Percentiles rank a stretch among this genome's conserved stretches.
phyloP scores from a whole-genome alignment of 164 flowering plant genomes.

The Sextonia rubra region DNA sequence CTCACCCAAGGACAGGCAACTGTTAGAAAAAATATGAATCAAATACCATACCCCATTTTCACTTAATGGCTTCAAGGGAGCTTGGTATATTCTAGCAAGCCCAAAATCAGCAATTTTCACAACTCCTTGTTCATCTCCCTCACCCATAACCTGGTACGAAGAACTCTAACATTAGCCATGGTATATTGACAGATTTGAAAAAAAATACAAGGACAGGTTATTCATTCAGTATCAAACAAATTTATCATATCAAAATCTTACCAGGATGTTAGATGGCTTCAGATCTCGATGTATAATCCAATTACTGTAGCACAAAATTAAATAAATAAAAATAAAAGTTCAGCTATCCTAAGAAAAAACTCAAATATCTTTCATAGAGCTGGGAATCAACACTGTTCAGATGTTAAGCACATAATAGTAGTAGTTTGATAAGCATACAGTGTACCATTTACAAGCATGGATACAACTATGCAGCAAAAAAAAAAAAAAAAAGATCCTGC shows the following conservation, averaged over 20 bases:
- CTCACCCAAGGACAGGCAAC: neutral
- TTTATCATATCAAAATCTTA: conserved; percentile 15
- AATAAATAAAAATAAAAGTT: neutral
- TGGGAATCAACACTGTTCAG: neutral
- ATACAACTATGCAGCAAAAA: neutral
- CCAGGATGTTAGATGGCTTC: conserved; percentile 97
- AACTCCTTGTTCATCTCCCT: conserved; percentile 95
- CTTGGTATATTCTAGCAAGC: conserved; percentile 94
- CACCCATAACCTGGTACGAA: conserved; percentile 81
- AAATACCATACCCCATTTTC: conserved; percentile 78
- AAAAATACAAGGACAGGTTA: neutral
- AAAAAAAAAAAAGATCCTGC: neutral
- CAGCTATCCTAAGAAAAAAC: too few species aligned
- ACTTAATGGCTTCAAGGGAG: conserved; percentile 77
- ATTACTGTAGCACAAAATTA: conserved; percentile 51
- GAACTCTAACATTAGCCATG: neutral
- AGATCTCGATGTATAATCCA: conserved; percentile 98
- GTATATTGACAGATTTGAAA: neutral
- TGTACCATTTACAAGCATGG: neutral
- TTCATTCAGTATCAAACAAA: neutral
- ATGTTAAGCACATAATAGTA: neutral
- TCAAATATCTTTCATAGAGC: neutral
- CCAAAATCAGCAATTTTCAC: conserved; percentile 99
- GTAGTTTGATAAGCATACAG: neutral
- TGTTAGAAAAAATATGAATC: neutral